phyloP scores from a whole-genome alignment of 305 asterid species.

The Fraxinus greggii region DNA sequence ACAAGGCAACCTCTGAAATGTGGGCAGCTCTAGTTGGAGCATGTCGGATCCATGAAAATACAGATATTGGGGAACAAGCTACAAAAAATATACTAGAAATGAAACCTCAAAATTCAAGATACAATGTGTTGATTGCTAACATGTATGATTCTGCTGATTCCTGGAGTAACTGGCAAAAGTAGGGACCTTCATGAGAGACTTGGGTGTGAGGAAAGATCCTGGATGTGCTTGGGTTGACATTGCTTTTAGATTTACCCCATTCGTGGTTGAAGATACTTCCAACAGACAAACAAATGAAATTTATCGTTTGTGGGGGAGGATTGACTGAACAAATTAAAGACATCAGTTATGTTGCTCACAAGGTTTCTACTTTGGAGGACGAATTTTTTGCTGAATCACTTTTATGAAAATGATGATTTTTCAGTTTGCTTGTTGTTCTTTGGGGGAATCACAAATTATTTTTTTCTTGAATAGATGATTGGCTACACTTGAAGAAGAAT shows the following conservation, averaged over 20 bases:
- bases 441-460: not conserved
- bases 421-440: not conserved
- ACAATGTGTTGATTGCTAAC: slow-evolving; percentile 76
- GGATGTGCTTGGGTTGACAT: slow-evolving; percentile 81
- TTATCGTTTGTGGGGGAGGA: slow-evolving; percentile 41
- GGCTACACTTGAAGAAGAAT: not conserved
- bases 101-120: slow-evolving; percentile 64
- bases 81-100: slow-evolving; percentile 64
- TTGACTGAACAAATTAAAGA: slow-evolving; percentile 59
- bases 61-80: slow-evolving; percentile 78
- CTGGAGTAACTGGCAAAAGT: slow-evolving; percentile 65
- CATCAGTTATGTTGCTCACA: slow-evolving; percentile 35
- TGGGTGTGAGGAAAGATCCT: slow-evolving; percentile 71
- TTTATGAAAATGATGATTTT: not conserved
- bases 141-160: no score
- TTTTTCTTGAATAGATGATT: not conserved
- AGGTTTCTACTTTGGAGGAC: slow-evolving; percentile 35
- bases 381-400: slow-evolving; percentile 29
- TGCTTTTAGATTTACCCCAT: slow-evolving; percentile 59
- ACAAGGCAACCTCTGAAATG: slow-evolving; percentile 58
- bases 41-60: slow-evolving; percentile 62
- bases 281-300: slow-evolving; percentile 44
- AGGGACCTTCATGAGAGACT: slow-evolving; percentile 65
- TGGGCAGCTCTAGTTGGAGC: slow-evolving; percentile 89
- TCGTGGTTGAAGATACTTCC: slow-evolving; percentile 61